phyloP scores from a whole-genome alignment of 2,329 filamentous ascomycete genomes.

The Sphaerulina vaccinii region DNA sequence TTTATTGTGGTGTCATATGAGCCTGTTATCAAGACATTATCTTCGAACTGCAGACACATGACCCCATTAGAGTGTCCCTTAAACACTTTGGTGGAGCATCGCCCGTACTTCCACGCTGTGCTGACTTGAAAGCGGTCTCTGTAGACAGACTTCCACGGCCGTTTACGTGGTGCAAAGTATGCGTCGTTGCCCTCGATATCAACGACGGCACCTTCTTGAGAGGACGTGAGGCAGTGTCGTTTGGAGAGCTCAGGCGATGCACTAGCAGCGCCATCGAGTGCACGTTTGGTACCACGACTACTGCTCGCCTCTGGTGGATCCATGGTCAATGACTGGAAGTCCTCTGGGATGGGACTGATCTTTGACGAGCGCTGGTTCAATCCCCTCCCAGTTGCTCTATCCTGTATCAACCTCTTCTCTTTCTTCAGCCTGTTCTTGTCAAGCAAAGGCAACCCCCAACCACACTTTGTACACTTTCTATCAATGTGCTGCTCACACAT shows the following conservation, averaged over 20 bases:
- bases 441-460: constrained; percentile 87
- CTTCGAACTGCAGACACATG: constrained; percentile 77
- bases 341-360: constrained; percentile 50
- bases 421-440: constrained; percentile 85
- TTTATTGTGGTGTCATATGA: constrained; percentile 95
- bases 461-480: constrained; percentile 89
- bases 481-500: constrained; percentile 99
- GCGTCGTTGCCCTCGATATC: constrained; percentile 36
- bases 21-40: constrained; percentile 86
- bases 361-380: constrained; percentile 55
- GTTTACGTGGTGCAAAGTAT: constrained; percentile 52
- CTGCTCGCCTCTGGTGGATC: constrained; percentile 8
- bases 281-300: constrained; percentile 23
- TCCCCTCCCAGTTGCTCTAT: constrained; percentile 61
- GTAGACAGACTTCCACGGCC: constrained; percentile 97
- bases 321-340: constrained; percentile 8
- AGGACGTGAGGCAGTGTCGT: constrained; percentile 28
- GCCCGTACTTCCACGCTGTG: constrained; percentile 95
- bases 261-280: constrained; percentile 19
- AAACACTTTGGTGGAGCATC: constrained; percentile 80
- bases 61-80: constrained; percentile 86
- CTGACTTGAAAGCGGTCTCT: constrained; percentile 93
- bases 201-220: constrained; percentile 13
- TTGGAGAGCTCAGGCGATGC: constrained; percentile 32
- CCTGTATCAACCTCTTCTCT: constrained; percentile 80